These are phyloP conservation scores for Aspergillus neoniger DNA, from an alignment of 2,329 filamentous ascomycete genomes.

Conservation along the genomic window DNA sequence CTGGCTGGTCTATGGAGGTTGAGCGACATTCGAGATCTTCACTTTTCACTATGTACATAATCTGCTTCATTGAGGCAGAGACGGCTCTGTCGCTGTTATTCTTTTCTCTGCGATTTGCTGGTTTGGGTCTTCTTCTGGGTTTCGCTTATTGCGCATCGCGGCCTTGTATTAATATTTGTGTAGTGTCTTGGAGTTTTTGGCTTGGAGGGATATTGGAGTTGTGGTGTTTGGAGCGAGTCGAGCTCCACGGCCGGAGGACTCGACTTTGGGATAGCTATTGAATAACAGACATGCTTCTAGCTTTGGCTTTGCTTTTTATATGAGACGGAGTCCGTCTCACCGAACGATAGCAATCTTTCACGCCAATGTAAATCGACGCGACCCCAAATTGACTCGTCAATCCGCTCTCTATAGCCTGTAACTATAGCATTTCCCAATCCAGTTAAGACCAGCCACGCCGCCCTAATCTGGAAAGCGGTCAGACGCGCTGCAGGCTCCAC, in stretches of 20 bases:
- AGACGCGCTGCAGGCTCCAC: constrained; percentile 6
- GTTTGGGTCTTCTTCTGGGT: not conserved
- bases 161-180: not conserved
- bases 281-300: not conserved
- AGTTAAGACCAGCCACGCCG: not conserved
- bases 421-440: not conserved
- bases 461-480: constrained; percentile 3
- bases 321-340: not conserved
- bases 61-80: not conserved
- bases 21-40: not conserved
- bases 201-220: not conserved
- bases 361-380: no score
- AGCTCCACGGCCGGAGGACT: not conserved
- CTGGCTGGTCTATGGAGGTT: constrained; percentile 35
- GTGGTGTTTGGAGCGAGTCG: not conserved
- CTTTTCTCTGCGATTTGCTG: not conserved
- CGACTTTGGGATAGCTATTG: not conserved
- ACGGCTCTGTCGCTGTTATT: not conserved
- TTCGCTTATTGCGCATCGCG: not conserved
- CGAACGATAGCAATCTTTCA: no score
- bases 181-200: not conserved
- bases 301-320: not conserved
- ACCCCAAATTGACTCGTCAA: no score
- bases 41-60: not conserved
- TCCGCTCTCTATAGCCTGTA: no score